Evolutionary conservation across 2,329 filamentous ascomycete species (phyloP).

Genomic region (Aspergillus amoenus): DNA sequence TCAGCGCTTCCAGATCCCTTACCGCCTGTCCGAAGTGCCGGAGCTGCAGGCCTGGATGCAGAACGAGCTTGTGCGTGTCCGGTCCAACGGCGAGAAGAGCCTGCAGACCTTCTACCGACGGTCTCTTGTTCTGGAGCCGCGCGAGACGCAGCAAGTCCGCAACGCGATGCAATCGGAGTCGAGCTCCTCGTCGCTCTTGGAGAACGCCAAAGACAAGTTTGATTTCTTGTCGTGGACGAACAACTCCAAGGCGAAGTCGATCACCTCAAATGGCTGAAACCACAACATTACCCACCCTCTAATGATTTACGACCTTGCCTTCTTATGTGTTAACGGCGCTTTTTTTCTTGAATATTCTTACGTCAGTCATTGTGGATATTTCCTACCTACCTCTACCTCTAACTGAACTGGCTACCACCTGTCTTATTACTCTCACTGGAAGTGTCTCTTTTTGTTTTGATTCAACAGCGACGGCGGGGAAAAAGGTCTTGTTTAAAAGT

Average conservation of each 20-base stretch:
- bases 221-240: conserved; percentile 55
- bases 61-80: conserved; percentile 74
- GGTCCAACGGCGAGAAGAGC: conserved; percentile 61
- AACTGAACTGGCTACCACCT: neutral
- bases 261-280: conserved; percentile 34
- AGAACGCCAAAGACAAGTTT: conserved; percentile 51
- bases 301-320: conserved; percentile 22
- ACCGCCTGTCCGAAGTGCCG: conserved; percentile 75
- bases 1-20: conserved; percentile 93
- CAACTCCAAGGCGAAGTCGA: conserved; percentile 42
- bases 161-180: conserved; percentile 26
- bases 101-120: conserved; percentile 74
- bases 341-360: conserved; percentile 5
- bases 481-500: conserved; percentile 10
- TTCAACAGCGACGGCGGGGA: conserved; percentile 6
- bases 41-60: conserved; percentile 95
- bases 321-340: conserved; percentile 13
- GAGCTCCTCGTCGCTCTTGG: conserved; percentile 31
- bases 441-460: conserved; percentile 2
- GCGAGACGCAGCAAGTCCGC: conserved; percentile 31
- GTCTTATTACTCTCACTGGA: conserved; percentile 6
- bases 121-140: conserved; percentile 77
- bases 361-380: conserved; percentile 14
- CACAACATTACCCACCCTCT: conserved; percentile 1
- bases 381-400: neutral